phyloP scores from a whole-genome alignment of 2,329 filamentous ascomycete genomes.

The Scedosporium aurantiacum region DNA sequence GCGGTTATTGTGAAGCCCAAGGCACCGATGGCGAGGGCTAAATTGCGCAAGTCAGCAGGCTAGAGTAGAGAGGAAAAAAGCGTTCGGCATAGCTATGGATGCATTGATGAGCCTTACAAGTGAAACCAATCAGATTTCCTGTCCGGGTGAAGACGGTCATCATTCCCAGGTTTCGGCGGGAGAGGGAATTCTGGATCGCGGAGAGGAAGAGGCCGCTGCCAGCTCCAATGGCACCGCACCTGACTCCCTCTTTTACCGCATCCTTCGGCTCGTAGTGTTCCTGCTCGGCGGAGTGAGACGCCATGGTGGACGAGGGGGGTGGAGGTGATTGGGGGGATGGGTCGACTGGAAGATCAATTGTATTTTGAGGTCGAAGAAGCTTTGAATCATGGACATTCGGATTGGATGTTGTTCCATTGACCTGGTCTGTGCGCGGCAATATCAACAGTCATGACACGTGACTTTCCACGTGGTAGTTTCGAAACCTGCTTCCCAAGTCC shows the following conservation, averaged over 20 bases:
- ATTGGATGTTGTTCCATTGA: conserved; percentile 4
- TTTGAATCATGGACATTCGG: conserved; percentile 5
- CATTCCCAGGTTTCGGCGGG: conserved; percentile 69
- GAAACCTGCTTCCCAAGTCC: not conserved
- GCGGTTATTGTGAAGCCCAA: conserved; percentile 70
- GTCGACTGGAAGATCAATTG: not conserved
- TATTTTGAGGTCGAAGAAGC: not conserved
- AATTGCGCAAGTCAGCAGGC: not conserved
- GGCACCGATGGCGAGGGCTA: conserved; percentile 46
- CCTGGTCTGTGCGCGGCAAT: not conserved
- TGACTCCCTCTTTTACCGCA: conserved; percentile 56
- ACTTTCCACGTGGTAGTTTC: conserved; percentile 1
- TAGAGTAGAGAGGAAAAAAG: not conserved
- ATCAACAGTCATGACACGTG: not conserved
- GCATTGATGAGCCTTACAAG: conserved; percentile 5
- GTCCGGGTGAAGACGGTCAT: conserved; percentile 71
- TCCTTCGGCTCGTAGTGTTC: conserved; percentile 58
- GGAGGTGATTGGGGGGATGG: not conserved
- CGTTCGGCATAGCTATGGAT: not conserved
- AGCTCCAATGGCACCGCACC: conserved; percentile 54
- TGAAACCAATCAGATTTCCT: conserved; percentile 56
- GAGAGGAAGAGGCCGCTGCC: conserved; percentile 60
- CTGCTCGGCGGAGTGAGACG: conserved; percentile 2
- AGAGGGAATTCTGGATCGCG: conserved; percentile 76
- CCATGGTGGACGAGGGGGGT: conserved; percentile 7